Base-by-base conservation (phyloP, 352 stramenopile genomes). In the Globisporangium sylvaticum region DNA sequence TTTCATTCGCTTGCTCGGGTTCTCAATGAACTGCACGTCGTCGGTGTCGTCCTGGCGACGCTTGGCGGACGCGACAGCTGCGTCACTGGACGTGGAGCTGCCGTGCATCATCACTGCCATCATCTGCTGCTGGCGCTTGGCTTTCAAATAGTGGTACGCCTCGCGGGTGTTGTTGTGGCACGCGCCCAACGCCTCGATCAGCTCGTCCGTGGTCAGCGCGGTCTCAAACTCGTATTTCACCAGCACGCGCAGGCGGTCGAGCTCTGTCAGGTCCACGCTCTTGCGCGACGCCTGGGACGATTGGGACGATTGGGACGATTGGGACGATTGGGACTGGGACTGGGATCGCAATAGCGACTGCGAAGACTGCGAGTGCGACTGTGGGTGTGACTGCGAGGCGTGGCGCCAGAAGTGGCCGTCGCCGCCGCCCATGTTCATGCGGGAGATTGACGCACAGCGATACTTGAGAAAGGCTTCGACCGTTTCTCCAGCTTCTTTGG, bases 181-280 rank as follows among this genome's bases (percentile, higher is more conserved):
- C 27, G 67, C 68, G 31, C 58, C 66, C 64, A 91, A 68, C 34
- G 83, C 84, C 50, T 62, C 66, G 29, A 77, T 54, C 8, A 90
- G 74, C 55, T 93, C 78, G 25, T 82, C 72, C 4, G 59, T 81
- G 14, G 57, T 80, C 31, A 80, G 58, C 2, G 80, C 74, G 24
- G 70, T 66, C 7, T 86, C 76, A 60, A 90, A 89, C 53, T 93
- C 83, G 72, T 89, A 83, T 59, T 75, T 77, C 56, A 80, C 71
- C 48, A 91, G 73, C 71, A 87, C 71, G 60, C 79, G 78, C 52
- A 91, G 76, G 39, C 76, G 78, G 65, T 87, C 71, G n/a, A 91
- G 66, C 54, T 81, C 72, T 5, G 74, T 65, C 48, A 87, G 68
- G 66, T 81, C 74, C 58, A 70, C 62, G 29, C 65, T 46, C 46